Percentiles rank a stretch among this genome's conserved stretches.
phyloP scores from a whole-genome alignment of 345 rosid species.

The Stellera chamaejasme region DNA sequence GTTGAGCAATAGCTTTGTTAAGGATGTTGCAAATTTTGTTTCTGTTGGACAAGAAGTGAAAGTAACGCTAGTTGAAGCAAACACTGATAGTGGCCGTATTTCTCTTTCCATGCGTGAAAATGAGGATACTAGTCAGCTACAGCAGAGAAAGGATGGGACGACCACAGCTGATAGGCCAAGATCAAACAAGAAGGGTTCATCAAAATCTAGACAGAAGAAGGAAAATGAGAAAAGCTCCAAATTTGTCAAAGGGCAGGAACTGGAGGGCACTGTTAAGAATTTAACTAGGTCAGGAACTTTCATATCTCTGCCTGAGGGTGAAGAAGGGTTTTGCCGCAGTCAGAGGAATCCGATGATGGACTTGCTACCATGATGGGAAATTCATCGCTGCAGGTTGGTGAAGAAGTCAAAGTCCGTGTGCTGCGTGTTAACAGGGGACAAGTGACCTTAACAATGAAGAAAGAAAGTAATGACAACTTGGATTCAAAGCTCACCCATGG shows the following conservation, averaged over 20 bases:
- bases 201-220: conserved; percentile 43
- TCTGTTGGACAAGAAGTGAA: conserved; percentile 84
- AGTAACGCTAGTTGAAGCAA: conserved; percentile 74
- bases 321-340: conserved; percentile 78
- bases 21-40: conserved; percentile 74
- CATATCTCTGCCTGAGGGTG: conserved; percentile 79
- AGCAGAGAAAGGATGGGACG: conserved; percentile 28
- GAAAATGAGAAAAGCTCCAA: conserved; percentile 41
- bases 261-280: conserved; percentile 74
- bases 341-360: conserved; percentile 74
- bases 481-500: conserved; percentile 39
- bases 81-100: conserved; percentile 61
- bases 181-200: conserved; percentile 37
- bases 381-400: conserved; percentile 56
- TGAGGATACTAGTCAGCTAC: conserved; percentile 45
- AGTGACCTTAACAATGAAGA: conserved; percentile 84
- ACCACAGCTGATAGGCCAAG: conserved; percentile 44
- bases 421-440: conserved; percentile 60
- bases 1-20: conserved; percentile 69
- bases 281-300: conserved; percentile 70
- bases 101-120: conserved; percentile 76
- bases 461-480: conserved; percentile 44
- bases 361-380: conserved; percentile 57
- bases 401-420: conserved; percentile 71
- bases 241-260: conserved; percentile 72